Evolutionary conservation across 1,139 yeast species (phyloP).

Genomic region (Candida sojae): DNA sequence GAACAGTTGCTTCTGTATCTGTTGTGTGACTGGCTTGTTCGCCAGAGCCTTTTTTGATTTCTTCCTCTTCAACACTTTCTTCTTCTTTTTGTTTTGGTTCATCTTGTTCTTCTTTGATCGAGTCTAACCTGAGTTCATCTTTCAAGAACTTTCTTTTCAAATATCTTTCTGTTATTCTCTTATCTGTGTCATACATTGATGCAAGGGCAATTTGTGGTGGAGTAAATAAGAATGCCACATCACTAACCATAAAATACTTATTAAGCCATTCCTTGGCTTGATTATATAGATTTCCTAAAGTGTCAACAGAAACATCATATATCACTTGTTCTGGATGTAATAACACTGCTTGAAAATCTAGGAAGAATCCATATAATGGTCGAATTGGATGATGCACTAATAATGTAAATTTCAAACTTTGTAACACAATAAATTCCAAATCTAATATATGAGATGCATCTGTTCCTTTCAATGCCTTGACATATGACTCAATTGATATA

Average conservation of each 20-base stretch:
- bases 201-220: conserved; percentile 97
- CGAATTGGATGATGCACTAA: conserved; percentile 86
- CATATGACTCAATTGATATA: conserved; percentile 81
- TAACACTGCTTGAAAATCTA: conserved; percentile 76
- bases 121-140: conserved; percentile 13
- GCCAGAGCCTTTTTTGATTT: conserved; percentile 8
- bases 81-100: conserved; percentile 11
- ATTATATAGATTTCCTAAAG: conserved; percentile 62
- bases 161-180: conserved; percentile 64
- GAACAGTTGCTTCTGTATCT: conserved; percentile 8
- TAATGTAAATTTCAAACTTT: conserved; percentile 74
- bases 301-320: conserved; percentile 42
- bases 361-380: conserved; percentile 87
- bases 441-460: conserved; percentile 68
- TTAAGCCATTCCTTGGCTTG: conserved; percentile 64
- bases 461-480: conserved; percentile 66
- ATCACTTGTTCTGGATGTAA: conserved; percentile 36
- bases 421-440: conserved; percentile 75
- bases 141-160: conserved; percentile 57
- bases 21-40: conserved; percentile 10
- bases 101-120: conserved; percentile 15
- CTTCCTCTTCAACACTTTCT: conserved; percentile 8
- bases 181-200: conserved; percentile 69
- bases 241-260: conserved; percentile 67
- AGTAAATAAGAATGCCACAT: conserved; percentile 73